phyloP scores from a whole-genome alignment of 306 rosid species.

The Castanea crenata region DNA sequence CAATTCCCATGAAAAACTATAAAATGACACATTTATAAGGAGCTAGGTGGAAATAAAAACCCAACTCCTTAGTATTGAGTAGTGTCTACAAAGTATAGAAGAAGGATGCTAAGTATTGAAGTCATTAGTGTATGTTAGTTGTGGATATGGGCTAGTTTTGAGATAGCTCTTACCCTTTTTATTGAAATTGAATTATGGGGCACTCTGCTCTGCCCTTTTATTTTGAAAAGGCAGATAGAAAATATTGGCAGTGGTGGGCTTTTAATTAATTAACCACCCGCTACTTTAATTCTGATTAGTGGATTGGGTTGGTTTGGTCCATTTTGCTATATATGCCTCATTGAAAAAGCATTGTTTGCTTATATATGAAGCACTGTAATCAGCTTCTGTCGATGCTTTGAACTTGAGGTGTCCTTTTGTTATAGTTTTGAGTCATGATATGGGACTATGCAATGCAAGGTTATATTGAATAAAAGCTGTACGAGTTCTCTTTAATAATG shows the following conservation, averaged over 20 bases:
- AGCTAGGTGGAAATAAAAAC: background rate
- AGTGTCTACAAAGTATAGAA: background rate
- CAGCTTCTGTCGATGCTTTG: background rate
- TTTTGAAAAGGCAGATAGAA: conserved; percentile 29
- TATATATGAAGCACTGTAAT: background rate
- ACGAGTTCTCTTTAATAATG: background rate
- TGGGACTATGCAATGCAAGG: background rate
- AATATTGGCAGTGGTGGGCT: conserved; percentile 48
- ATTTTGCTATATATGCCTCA: background rate
- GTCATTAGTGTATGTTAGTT: conserved; percentile 10
- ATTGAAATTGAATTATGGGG: conserved; percentile 12
- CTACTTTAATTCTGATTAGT: conserved; percentile 16
- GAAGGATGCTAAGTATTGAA: background rate
- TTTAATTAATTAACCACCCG: conserved; percentile 40
- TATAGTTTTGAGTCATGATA: background rate
- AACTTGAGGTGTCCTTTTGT: background rate
- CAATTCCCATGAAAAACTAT: conserved; percentile 40
- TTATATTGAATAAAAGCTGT: background rate
- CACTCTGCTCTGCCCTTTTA: conserved; percentile 19
- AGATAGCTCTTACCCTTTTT: conserved; percentile 25
- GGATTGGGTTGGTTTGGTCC: background rate
- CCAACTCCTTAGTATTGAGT: background rate
- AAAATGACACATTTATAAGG: background rate
- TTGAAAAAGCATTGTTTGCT: background rate
- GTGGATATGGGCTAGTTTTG: conserved; percentile 40